Base-by-base conservation (phyloP, 768 basidiomycete species). In the Lyophyllum shimeji region DNA sequence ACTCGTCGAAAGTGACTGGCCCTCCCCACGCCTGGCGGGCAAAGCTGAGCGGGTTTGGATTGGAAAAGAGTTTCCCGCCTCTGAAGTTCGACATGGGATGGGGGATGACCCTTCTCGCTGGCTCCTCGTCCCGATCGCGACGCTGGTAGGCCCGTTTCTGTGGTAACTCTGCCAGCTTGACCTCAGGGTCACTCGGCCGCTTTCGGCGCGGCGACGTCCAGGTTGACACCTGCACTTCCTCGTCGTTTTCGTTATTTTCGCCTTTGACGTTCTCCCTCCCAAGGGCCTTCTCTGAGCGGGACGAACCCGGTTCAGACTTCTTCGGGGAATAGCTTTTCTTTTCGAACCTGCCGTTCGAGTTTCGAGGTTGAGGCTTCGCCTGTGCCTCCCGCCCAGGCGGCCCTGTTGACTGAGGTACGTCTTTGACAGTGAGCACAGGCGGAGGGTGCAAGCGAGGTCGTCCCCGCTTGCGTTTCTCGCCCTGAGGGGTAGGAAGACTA, bases 291-390 rank as follows among this genome's bases (percentile, higher is more conserved):
- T 76, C 73, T 0, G 73, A 72, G 18, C 77, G 74, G 15, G 76
- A 63, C 6, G 62, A 37, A 29, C 18, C 44, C 50, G 42, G 55
- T 18, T 43, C 52, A 13, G 54, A 66, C 65, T 68, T 77, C 62
- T 76, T 73, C 56, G 73, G 64, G 53, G 70, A 75, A 63, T 71
- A 72, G 33, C 71, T 74, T 66, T 87, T 87, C 72, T 81, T 84
- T 33, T 85, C 85, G 60, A 89, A 89, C 17, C 85, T 76, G 42
- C 87, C 87, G 59, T 88, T 87, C 17, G 69, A 70, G 50, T 83
- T 80, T 55, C 87, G 77, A 1, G 87, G 87, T 62, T 89, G 87
- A 11, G 70, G 67, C 53, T 70, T 76, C 29, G 67, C 56, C 40
- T 60, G 59, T 42, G 70, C 67, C 46, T 69, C 65, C 6, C 63